Evolutionary conservation across 1,284 basidiomycete species (phyloP).

Genomic region (Microbotryum lychnidis-dioicae): DNA sequence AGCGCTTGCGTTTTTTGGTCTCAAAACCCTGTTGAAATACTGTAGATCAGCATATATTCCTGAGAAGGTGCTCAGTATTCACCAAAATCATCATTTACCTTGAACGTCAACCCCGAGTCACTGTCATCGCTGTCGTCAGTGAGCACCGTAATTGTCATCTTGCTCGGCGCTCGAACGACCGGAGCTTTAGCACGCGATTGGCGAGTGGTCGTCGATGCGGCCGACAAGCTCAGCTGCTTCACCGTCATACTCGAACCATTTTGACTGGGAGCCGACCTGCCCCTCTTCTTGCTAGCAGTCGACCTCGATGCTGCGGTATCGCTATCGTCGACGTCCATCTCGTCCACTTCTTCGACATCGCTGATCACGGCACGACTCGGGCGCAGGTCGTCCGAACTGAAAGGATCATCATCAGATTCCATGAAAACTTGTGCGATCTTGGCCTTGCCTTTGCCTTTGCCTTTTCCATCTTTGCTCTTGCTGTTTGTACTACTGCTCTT

Average conservation of each 20-base stretch:
- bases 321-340: conserved; percentile 4
- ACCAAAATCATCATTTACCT: conserved; percentile 5
- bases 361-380: background rate
- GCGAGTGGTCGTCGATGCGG: background rate
- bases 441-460: conserved; percentile 8
- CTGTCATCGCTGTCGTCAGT: conserved; percentile 17
- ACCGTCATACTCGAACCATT: background rate
- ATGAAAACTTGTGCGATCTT: conserved; percentile 18
- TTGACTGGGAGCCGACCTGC: background rate
- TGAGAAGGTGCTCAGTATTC: no score
- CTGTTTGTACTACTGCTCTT: background rate
- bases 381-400: background rate
- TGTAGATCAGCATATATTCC: no score
- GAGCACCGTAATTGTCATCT: conserved; percentile 5
- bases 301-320: conserved; percentile 2
- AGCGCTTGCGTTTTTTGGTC: no score
- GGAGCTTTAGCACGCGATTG: background rate
- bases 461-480: background rate
- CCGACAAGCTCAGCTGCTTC: background rate
- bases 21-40: no score
- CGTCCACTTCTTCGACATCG: conserved; percentile 1
- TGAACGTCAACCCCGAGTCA: conserved; percentile 26
- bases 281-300: background rate
- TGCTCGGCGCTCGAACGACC: background rate
- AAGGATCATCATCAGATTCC: conserved; percentile 9